phyloP scores from a whole-genome alignment of 2,329 filamentous ascomycete species.

The Grosmannia clavigera region DNA sequence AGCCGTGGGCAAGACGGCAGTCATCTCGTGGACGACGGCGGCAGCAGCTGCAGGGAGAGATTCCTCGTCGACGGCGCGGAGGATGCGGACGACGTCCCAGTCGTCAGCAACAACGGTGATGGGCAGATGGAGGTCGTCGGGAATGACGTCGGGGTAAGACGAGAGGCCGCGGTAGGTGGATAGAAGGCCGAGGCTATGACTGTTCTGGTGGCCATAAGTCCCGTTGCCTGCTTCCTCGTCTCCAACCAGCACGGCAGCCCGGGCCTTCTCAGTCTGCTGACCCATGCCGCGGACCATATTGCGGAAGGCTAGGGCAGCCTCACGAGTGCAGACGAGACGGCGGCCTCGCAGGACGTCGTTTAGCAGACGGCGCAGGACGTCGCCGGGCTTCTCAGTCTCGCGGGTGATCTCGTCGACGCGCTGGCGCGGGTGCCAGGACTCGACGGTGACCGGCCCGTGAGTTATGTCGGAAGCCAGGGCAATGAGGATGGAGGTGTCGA shows the following conservation, averaged over 20 bases:
- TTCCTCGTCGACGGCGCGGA: constrained; percentile 23
- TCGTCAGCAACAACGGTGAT: constrained; percentile 41
- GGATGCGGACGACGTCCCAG: constrained; percentile 23
- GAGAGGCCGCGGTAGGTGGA: constrained; percentile 19
- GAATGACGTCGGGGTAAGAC: constrained; percentile 21
- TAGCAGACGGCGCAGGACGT: constrained; percentile 37
- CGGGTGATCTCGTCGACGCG: constrained; percentile 53
- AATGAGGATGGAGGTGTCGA: constrained; percentile 59
- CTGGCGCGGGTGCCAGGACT: constrained; percentile 37
- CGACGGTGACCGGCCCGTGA: constrained; percentile 30
- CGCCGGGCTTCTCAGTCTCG: constrained; percentile 47
- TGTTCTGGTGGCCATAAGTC: constrained; percentile 3
- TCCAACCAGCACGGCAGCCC: constrained; percentile 41
- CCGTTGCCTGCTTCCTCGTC: neutral
- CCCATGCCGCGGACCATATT: constrained; percentile 53
- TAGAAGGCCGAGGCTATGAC: neutral
- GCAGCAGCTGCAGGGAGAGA: constrained; percentile 39
- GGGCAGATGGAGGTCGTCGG: constrained; percentile 35
- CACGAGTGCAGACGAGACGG: constrained; percentile 51
- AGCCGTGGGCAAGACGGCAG: constrained; percentile 32
- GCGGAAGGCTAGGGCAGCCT: constrained; percentile 54
- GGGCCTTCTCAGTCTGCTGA: constrained; percentile 44
- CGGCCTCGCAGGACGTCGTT: constrained; percentile 48
- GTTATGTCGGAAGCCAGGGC: constrained; percentile 64
- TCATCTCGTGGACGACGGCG: constrained; percentile 17